These are phyloP conservation scores for Aquilaria malaccensis DNA, from an alignment of 345 rosid genomes.

Conservation along the genomic window DNA sequence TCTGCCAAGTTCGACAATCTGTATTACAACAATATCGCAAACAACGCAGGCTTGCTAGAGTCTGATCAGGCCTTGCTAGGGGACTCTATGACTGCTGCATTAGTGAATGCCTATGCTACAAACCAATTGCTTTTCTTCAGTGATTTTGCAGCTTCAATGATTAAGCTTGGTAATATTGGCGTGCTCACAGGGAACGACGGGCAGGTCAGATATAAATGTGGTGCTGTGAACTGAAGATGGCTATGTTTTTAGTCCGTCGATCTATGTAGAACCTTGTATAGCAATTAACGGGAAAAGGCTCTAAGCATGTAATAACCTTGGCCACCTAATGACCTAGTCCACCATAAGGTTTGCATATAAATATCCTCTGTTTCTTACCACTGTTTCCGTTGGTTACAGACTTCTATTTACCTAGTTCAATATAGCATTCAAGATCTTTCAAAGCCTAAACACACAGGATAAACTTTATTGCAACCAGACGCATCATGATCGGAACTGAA, in stretches of 20 bases:
- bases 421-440: no score
- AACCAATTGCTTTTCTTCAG: constrained; percentile 39
- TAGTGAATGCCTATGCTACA: constrained; percentile 47
- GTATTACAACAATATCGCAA: constrained; percentile 50
- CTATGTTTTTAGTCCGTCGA: background rate
- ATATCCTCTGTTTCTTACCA: no score
- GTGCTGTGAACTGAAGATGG: constrained; percentile 37
- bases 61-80: constrained; percentile 62
- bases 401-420: no score
- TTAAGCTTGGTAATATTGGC: constrained; percentile 54
- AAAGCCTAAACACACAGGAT: no score
- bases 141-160: constrained; percentile 71
- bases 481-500: no score
- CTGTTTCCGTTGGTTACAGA: no score
- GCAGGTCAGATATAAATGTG: constrained; percentile 59
- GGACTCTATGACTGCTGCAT: constrained; percentile 38
- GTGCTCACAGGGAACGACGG: constrained; percentile 56
- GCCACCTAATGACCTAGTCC: no score
- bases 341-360: no score
- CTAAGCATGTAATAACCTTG: no score
- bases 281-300: no score
- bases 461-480: no score
- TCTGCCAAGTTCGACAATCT: constrained; percentile 51
- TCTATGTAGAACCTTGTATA: background rate
- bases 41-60: constrained; percentile 52